Conservation (phyloP, 2,329 filamentous ascomycete species). For the Microdochium nivale region DNA sequence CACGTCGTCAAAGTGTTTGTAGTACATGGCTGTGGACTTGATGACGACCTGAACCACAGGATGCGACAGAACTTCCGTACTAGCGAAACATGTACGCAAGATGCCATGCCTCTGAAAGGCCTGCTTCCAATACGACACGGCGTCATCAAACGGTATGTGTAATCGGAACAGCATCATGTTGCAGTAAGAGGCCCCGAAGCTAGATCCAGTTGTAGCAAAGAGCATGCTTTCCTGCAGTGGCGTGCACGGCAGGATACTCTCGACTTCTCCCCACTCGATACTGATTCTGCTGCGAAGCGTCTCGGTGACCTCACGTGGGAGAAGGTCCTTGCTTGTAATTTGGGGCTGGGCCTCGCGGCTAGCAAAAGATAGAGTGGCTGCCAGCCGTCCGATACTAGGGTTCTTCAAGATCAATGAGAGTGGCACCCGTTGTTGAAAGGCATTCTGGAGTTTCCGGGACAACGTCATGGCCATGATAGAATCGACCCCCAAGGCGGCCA, state of each 20-base stretch:
- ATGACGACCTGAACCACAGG: slow-evolving; percentile 70
- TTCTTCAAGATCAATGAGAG: slow-evolving; percentile 65
- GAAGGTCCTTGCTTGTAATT: slow-evolving; percentile 5
- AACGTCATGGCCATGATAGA: slow-evolving; percentile 74
- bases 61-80: slow-evolving; percentile 49
- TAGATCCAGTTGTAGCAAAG: slow-evolving; percentile 32
- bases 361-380: slow-evolving; percentile 23
- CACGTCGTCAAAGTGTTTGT: slow-evolving; percentile 24
- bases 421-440: slow-evolving; percentile 39
- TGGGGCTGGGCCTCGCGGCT: not conserved
- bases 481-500: slow-evolving; percentile 73
- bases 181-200: slow-evolving; percentile 49
- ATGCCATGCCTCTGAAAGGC: slow-evolving; percentile 65
- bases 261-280: slow-evolving; percentile 25
- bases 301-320: slow-evolving; percentile 15
- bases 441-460: slow-evolving; percentile 44
- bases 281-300: slow-evolving; percentile 23
- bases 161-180: slow-evolving; percentile 64
- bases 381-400: slow-evolving; percentile 56
- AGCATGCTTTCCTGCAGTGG: slow-evolving; percentile 87
- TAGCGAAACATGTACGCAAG: slow-evolving; percentile 65
- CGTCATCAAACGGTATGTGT: slow-evolving; percentile 31
- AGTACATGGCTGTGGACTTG: slow-evolving; percentile 29
- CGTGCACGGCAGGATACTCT: slow-evolving; percentile 68
- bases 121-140: slow-evolving; percentile 53